Base-by-base conservation (phyloP, 257 asterid genomes). In the Solanum pennellii region DNA sequence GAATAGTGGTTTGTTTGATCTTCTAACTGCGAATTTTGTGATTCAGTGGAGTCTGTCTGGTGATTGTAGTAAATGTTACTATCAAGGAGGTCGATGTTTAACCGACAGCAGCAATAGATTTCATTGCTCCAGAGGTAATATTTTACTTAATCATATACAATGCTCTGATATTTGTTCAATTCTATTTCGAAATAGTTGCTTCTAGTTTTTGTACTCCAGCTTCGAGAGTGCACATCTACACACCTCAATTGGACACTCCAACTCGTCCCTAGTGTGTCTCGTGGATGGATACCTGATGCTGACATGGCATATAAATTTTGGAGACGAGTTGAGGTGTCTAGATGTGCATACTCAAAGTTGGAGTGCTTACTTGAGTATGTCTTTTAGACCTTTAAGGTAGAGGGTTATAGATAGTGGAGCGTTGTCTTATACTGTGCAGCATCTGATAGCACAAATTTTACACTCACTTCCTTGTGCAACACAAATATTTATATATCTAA, bases 61-160 rank as follows among this genome's bases (percentile, higher is more conserved):
- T 14, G 86, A 37, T 39, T 83, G 86, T n/a, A 35, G 5, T 27
- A n/a, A 14, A 0, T 83, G 86, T 62, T 3, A 31, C 59, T 2
- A 21, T 1, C 0, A 3, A 23, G 60, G 86, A 83, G 86, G 86
- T 4, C 76, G 0, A 83, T 83, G 86, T 39, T 10, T 13, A 41
- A 15, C 86, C 0, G n/a, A 37, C 0, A 15, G 7, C 4, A 83
- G 15, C 0, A 62, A 39, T 0, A 13, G 0, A 1, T 35, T 83
- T 66, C 45, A 0, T 18, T 82, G 79, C 29, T 84, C 80, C 44
- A 25, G 0, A 84, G 87, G 87, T 84, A 66, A 41, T 71, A 25
- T 27, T 29, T 44, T 42, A 11, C 10, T 12, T 47, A 21, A 37
- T 16, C 23, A 52, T 2, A 56, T 56, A 20, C 25, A 56, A 3